Percentiles rank a stretch among this genome's conserved stretches.
phyloP scores from a whole-genome alignment of 768 basidiomycete genomes.

The Leccinum longicurvipes region DNA sequence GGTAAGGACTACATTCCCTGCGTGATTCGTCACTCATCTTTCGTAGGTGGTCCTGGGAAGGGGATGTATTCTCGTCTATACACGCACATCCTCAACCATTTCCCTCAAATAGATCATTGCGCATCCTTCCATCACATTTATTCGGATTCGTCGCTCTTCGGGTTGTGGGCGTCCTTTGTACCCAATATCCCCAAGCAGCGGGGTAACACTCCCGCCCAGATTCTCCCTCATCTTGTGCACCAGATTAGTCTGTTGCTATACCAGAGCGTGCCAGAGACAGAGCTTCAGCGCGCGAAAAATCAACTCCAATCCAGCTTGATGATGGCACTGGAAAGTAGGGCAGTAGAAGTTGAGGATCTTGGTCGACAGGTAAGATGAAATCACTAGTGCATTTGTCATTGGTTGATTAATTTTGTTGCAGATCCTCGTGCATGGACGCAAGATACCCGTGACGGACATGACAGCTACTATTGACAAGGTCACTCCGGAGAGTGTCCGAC shows the following conservation, averaged over 20 bases:
- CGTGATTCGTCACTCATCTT: slow-evolving; percentile 4
- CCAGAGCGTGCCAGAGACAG: slow-evolving; percentile 57
- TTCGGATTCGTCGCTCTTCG: slow-evolving; percentile 90
- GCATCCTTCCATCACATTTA: slow-evolving; percentile 98
- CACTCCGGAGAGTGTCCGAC: slow-evolving; percentile 62
- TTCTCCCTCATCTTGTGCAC: slow-evolving; percentile 81
- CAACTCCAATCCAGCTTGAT: slow-evolving; percentile 90
- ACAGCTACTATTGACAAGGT: slow-evolving; percentile 79
- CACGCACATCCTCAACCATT: slow-evolving; percentile 93
- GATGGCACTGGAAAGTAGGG: slow-evolving; percentile 90
- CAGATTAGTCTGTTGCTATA: slow-evolving; percentile 83
- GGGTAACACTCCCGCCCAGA: slow-evolving; percentile 63
- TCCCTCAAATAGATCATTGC: slow-evolving; percentile 92
- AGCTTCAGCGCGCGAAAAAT: slow-evolving; percentile 88
- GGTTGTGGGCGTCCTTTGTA: slow-evolving; percentile 82
- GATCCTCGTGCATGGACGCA: slow-evolving; percentile 84
- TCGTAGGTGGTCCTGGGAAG: slow-evolving; percentile 87
- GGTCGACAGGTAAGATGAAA: slow-evolving; percentile 69
- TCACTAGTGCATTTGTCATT: background rate
- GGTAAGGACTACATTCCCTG: slow-evolving; percentile 37
- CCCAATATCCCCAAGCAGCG: slow-evolving; percentile 55
- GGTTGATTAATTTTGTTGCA: slow-evolving; percentile 25
- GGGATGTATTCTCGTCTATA: slow-evolving; percentile 99
- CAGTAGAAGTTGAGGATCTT: slow-evolving; percentile 84
- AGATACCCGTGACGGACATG: slow-evolving; percentile 89